Base-by-base conservation (phyloP, 164 flowering plant species). In the Euptelea pleiosperma region DNA sequence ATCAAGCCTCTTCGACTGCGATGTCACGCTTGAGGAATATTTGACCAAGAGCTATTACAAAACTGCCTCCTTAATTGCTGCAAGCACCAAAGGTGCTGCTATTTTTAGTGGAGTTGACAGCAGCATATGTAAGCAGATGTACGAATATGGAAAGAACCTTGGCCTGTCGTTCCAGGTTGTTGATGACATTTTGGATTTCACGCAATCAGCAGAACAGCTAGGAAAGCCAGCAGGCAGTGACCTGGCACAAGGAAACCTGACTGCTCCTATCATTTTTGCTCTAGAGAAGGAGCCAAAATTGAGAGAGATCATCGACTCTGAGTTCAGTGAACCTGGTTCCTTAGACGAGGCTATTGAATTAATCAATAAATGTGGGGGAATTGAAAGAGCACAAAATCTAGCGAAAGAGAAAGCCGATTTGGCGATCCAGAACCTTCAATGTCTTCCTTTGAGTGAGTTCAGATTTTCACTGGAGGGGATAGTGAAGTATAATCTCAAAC, bases 111-210 rank as follows among this genome's bases (percentile, higher is more conserved):
- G 85, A 15, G 84, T 84, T 25, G 76, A 82, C 37, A 48, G 48
- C 43, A 58, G 53, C 41, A 48, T 78, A 4, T 52, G 77, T 35
- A 75, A 74, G 31, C 77, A 89, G 26, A 89, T 89, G 98, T 89
- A 69, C 31, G 87, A 89, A 12, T 92, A 82, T 34, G 98, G 98
- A 12, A 85, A 63, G 74, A 89, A 92, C 65, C 83, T 92, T 24
- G 98, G 98, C 22, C 74, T 92, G 7, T 87, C 98, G 30, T 89
- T 92, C 78, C 98, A 92, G 74, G 77, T 92, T 6, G 96, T 92
- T 3, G 98, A 92, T 44, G 98, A 92, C 76, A 87, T 92, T 58
- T 61, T 92, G 66, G 98, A 92, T 64, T 89, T 92, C 63, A 92
- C 98, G 2, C 96, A 92, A 58, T 85, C 98, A 1, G 79, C 91